These are phyloP conservation scores for Ogataea degrootiae DNA, from an alignment of 805 yeast species.

Conservation along the genomic window DNA sequence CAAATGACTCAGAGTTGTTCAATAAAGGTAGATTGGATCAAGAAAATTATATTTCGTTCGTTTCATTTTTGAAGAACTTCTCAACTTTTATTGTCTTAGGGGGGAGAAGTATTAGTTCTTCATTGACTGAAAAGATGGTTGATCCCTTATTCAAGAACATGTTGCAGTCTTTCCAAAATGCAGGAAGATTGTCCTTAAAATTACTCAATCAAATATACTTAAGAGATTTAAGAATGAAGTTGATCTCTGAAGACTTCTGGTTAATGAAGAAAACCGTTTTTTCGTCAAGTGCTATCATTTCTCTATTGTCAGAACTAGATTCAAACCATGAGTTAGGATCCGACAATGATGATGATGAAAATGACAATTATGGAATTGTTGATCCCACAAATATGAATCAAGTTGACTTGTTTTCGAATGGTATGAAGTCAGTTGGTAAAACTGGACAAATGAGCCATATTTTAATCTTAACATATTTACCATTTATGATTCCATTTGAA, in stretches of 20 bases:
- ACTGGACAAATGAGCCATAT: slow-evolving; percentile 32
- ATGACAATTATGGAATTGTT: background rate
- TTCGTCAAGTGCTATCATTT: slow-evolving; percentile 15
- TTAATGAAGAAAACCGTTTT: slow-evolving; percentile 20
- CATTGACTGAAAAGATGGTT: slow-evolving; percentile 6
- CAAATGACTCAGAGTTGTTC: slow-evolving; percentile 60
- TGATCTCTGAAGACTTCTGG: slow-evolving; percentile 57
- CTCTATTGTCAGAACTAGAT: slow-evolving; percentile 17
- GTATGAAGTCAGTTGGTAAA: slow-evolving; percentile 11
- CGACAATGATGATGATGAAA: slow-evolving; percentile 6
- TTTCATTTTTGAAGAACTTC: slow-evolving; percentile 44
- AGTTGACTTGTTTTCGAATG: slow-evolving; percentile 9
- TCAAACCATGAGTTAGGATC: slow-evolving; percentile 8
- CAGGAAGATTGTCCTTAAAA: slow-evolving; percentile 36
- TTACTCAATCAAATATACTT: slow-evolving; percentile 61
- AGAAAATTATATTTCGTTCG: slow-evolving; percentile 36
- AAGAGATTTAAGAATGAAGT: slow-evolving; percentile 57
- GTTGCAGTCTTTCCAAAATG: slow-evolving; percentile 10
- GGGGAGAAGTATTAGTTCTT: slow-evolving; percentile 10
- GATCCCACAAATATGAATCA: background rate
- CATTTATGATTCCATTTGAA: slow-evolving; percentile 76
- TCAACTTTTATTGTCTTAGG: slow-evolving; percentile 37
- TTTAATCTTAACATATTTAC: slow-evolving; percentile 55
- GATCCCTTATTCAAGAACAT: slow-evolving; percentile 7
- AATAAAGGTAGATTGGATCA: slow-evolving; percentile 36